Evolutionary conservation across 345 rosid genomes (phyloP).

Genomic region (Orychophragmus violaceus): DNA sequence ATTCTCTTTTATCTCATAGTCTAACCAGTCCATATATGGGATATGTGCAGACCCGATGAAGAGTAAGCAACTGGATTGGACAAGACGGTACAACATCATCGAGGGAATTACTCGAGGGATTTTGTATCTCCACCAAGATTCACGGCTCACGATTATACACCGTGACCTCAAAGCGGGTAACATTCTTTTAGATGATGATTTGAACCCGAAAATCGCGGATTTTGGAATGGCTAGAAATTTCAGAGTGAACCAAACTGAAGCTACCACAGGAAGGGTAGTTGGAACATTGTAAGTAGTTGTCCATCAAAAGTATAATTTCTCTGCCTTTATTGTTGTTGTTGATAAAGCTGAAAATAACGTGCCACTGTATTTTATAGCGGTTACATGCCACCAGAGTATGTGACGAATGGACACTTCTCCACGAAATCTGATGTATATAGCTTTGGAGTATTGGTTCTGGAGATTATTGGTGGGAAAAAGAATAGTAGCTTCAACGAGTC

Average conservation of each 20-base stretch:
- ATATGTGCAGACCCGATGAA: conserved; percentile 25
- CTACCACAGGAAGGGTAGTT: conserved; percentile 1
- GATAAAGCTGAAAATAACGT: background rate
- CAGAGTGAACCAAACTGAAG: conserved; percentile 9
- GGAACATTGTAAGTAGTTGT: conserved; percentile 22
- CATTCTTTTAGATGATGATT: conserved; percentile 17
- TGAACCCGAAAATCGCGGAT: conserved; percentile 18
- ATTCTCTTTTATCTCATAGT: background rate
- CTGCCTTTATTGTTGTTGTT: background rate
- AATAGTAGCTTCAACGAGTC: conserved; percentile 3
- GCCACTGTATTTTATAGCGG: background rate
- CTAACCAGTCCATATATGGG: background rate
- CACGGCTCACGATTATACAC: conserved; percentile 27
- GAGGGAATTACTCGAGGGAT: conserved; percentile 25
- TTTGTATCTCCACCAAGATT: conserved; percentile 35
- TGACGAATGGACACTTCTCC: conserved; percentile 5
- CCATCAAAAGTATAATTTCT: background rate
- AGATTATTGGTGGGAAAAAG: conserved; percentile 14
- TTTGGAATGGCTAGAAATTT: conserved; percentile 19
- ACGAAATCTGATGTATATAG: conserved; percentile 26
- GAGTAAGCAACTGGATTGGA: conserved; percentile 22
- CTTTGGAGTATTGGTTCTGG: conserved; percentile 16
- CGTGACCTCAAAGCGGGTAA: conserved; percentile 26
- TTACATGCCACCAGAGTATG: conserved; percentile 27
- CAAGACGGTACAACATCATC: conserved; percentile 10